Evolutionary conservation across 495 filamentous ascomycete species (phyloP), one percentile per base, ranked within the genome.

Genomic region (Penicillium turbatum): DNA sequence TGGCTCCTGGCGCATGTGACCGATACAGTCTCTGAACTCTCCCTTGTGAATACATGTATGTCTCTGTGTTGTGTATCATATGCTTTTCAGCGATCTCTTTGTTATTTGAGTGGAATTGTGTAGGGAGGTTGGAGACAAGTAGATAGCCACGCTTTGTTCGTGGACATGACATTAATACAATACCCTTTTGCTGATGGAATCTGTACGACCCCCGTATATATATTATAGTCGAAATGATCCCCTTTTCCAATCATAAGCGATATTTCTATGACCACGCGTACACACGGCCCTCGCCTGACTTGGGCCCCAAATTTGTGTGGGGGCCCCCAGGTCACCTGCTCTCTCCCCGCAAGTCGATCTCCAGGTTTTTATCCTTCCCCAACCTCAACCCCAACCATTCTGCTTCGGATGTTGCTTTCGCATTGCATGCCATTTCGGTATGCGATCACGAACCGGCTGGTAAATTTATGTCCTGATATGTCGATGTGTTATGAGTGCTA

Each of bases 361-460:
- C 62, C 62, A 65, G 59, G 56, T 65, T 62, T 59, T 5, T 15
- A 48, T 16, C 29, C 43, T 19, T 46, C 59, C 54, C 40, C 40
- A 16, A 42, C 24, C 24, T 29, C 40, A 13, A 37, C 32, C n/a
- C 35, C 48, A 24, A 43, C 44, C 44, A 32, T 36, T 46, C 43
- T 48, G 29, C 19, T 48, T 66, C 64, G 56, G 36, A 69, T 72
- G 70, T 65, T 62, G 64, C 55, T 31, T 37, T 35, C 58, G 53
- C 54, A 67, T 48, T 55, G 60, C 51, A 65, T 63, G 59, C 44
- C 57, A 55, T 56, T 60, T 64, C 72, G 71, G 69, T 61, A 77
- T 77, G 74, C 72, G 76, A 69, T 78, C 75, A 58, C 63, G 77
- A 68, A 79, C 30, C 29, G 39, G 35, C 42, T 48, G 38, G 21